phyloP scores from a whole-genome alignment of 345 rosid genomes.

The Citrus hindsii region DNA sequence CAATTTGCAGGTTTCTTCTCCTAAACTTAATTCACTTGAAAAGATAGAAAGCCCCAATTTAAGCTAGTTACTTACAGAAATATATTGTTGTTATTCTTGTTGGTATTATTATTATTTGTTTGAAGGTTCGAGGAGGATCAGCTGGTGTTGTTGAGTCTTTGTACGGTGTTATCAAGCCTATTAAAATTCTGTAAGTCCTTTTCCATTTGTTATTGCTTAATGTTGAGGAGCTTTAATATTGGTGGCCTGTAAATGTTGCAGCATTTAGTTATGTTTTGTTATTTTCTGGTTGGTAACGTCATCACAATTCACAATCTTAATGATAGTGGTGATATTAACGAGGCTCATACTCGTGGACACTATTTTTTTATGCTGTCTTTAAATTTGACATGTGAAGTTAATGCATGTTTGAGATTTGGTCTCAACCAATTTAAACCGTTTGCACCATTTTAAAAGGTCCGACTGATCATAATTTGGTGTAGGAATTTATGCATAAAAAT shows the following conservation, averaged over 20 bases:
- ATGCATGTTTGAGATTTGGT: no score
- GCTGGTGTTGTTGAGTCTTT: conserved; percentile 84
- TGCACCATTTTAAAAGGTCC: no score
- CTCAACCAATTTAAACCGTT: no score
- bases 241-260: neutral
- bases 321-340: neutral
- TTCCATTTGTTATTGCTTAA: neutral
- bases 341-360: no score
- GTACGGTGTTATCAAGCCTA: conserved; percentile 80
- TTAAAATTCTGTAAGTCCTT: conserved; percentile 49
- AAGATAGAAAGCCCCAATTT: neutral
- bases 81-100: no score
- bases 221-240: neutral
- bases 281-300: neutral
- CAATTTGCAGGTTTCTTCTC: conserved; percentile 59
- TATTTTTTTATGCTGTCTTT: no score
- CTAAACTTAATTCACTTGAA: neutral
- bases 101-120: neutral
- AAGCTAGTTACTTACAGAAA: neutral
- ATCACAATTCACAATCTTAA: neutral
- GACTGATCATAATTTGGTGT: no score
- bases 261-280: neutral
- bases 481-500: no score
- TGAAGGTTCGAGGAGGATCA: conserved; percentile 86
- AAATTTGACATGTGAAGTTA: no score